These are phyloP conservation scores for Boletus subcaerulescens DNA, from an alignment of 768 basidiomycete genomes.

Conservation along the genomic window DNA sequence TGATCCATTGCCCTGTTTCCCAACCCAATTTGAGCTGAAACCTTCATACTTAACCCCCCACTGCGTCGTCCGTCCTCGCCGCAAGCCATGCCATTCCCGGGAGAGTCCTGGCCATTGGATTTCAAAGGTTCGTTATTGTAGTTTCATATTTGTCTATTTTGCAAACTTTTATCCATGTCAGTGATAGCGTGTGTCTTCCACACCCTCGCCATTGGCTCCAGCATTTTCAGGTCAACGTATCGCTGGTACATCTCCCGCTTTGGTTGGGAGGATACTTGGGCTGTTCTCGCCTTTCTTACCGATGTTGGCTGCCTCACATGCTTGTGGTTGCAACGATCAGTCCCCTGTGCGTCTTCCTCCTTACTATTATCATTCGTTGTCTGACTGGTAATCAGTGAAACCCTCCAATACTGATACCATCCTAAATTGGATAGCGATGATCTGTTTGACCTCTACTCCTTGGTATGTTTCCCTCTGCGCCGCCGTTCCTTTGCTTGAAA, in stretches of 20 bases:
- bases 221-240: conserved; percentile 13
- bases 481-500: not conserved
- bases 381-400: not conserved
- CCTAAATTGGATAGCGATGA: conserved; percentile 3
- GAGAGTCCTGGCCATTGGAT: conserved; percentile 10
- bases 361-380: not conserved
- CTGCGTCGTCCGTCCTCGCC: not conserved
- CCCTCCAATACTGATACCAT: not conserved
- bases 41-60: not conserved
- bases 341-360: not conserved
- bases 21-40: not conserved
- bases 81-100: conserved; percentile 14
- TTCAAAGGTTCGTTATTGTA: conserved; percentile 10
- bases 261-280: conserved; percentile 18
- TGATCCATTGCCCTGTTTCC: too few relatives aligned
- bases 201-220: conserved; percentile 7
- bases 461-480: conserved; percentile 4
- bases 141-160: not conserved
- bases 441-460: conserved; percentile 2
- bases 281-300: conserved; percentile 12
- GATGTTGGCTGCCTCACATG: conserved; percentile 8
- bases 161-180: not conserved
- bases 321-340: conserved; percentile 2
- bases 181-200: conserved; percentile 9
- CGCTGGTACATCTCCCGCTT: conserved; percentile 15